phyloP scores from a whole-genome alignment of 2,329 filamentous ascomycete species.

The Pseudogymnoascus sp. region DNA sequence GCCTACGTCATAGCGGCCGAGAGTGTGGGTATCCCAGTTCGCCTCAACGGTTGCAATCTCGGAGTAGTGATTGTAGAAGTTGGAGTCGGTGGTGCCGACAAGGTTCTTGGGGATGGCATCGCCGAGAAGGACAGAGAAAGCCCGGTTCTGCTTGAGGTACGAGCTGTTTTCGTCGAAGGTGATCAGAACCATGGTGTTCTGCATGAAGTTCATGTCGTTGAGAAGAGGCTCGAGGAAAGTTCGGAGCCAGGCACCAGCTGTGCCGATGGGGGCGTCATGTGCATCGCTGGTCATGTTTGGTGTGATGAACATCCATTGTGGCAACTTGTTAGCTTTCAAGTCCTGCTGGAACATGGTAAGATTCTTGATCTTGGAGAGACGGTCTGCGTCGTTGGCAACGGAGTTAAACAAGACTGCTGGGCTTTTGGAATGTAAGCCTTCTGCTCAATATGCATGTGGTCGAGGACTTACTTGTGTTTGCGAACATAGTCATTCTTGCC shows the following conservation, averaged over 20 bases:
- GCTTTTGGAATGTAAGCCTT: constrained; percentile 16
- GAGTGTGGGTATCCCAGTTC: constrained; percentile 63
- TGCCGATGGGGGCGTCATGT: constrained; percentile 65
- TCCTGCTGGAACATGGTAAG: constrained; percentile 62
- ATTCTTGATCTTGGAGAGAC: constrained; percentile 67
- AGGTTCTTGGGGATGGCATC: constrained; percentile 62
- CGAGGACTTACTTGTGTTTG: constrained; percentile 60
- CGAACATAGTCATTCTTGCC: constrained; percentile 70
- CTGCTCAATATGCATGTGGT: neutral
- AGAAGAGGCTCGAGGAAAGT: constrained; percentile 65
- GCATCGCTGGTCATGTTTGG: constrained; percentile 72
- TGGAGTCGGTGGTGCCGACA: constrained; percentile 59
- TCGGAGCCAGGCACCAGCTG: constrained; percentile 61
- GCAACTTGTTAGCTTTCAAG: constrained; percentile 53
- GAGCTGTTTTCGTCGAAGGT: constrained; percentile 75
- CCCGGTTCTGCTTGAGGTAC: constrained; percentile 59
- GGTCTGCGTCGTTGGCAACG: constrained; percentile 50
- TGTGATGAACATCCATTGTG: constrained; percentile 66
- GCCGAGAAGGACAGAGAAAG: constrained; percentile 66
- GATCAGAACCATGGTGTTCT: constrained; percentile 66
- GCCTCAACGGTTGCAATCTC: constrained; percentile 58
- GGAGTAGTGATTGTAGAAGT: constrained; percentile 69
- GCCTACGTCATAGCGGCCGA: constrained; percentile 65
- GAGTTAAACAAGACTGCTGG: constrained; percentile 58
- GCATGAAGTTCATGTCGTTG: constrained; percentile 61